Evolutionary conservation across 768 basidiomycete genomes (phyloP).

Genomic region (Ramaria sp.): DNA sequence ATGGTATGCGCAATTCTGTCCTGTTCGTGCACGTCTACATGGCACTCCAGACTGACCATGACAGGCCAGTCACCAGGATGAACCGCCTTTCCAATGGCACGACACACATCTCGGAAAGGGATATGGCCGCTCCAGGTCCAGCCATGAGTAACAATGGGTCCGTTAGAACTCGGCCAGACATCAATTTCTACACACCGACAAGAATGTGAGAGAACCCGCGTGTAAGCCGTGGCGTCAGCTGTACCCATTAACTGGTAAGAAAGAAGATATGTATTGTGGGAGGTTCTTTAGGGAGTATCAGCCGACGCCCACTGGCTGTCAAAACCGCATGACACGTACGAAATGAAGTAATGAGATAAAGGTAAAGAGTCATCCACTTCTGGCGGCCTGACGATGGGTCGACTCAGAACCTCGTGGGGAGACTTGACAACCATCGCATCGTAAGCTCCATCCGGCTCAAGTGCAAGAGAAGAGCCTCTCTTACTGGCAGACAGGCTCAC

Average conservation of each 20-base stretch:
- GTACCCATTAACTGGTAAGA: conserved; percentile 46
- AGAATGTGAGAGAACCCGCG: conserved; percentile 38
- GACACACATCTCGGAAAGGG: conserved; percentile 40
- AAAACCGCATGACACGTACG: conserved; percentile 16
- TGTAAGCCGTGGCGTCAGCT: conserved; percentile 43
- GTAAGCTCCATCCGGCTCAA: no score
- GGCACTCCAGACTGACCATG: conserved; percentile 52
- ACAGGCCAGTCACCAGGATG: conserved; percentile 40
- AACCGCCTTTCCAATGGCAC: conserved; percentile 38
- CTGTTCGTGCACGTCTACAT: conserved; percentile 41
- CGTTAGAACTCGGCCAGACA: conserved; percentile 48
- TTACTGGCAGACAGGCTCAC: conserved; percentile 14
- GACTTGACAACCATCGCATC: conserved; percentile 11
- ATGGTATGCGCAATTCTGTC: conserved; percentile 43
- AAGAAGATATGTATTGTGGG: conserved; percentile 58
- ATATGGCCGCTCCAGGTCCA: conserved; percentile 45
- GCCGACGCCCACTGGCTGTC: not conserved
- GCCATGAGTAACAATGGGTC: conserved; percentile 51
- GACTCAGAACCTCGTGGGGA: conserved; percentile 25
- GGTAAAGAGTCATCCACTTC: conserved; percentile 35
- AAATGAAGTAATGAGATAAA: conserved; percentile 47
- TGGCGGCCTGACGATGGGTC: conserved; percentile 24
- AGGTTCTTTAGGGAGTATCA: conserved; percentile 29
- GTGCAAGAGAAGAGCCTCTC: no score
- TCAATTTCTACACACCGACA: conserved; percentile 60